Conservation (phyloP, 2,329 filamentous ascomycete genomes). For the Graphilbum ipis-grandicollis region DNA sequence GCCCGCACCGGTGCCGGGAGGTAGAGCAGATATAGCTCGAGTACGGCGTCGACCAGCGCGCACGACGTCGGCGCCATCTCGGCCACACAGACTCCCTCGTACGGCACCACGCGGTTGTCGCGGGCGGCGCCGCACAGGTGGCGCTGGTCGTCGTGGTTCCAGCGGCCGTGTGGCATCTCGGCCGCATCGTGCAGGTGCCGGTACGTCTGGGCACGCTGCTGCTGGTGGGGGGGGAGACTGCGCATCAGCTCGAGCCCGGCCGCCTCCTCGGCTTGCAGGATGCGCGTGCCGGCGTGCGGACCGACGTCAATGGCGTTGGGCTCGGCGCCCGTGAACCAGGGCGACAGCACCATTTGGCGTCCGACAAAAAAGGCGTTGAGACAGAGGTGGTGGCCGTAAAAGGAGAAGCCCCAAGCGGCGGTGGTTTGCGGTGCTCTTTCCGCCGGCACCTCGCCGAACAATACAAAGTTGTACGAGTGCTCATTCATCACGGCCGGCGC, state of each 20-base stretch:
- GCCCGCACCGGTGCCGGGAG: conserved; percentile 38
- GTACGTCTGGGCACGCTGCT: conserved; percentile 37
- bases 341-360: conserved; percentile 48
- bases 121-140: conserved; percentile 64
- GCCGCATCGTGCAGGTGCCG: conserved; percentile 41
- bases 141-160: conserved; percentile 68
- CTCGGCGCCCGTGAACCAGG: conserved; percentile 67
- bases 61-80: conserved; percentile 31
- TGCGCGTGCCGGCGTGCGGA: conserved; percentile 42
- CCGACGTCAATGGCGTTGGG: conserved; percentile 57
- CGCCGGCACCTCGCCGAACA: conserved; percentile 47
- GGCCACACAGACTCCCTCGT: conserved; percentile 45
- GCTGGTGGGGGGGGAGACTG: conserved; percentile 27
- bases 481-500: conserved; percentile 51
- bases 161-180: conserved; percentile 52
- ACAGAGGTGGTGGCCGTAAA: conserved; percentile 68
- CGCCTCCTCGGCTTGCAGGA: conserved; percentile 46
- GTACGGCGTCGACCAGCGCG: conserved; percentile 36
- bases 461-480: conserved; percentile 57
- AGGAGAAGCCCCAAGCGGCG: conserved; percentile 51
- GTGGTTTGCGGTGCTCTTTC: no score
- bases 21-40: conserved; percentile 50
- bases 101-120: conserved; percentile 62
- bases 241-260: conserved; percentile 57
- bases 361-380: conserved; percentile 52